Base-by-base conservation (phyloP, 495 filamentous ascomycete species). In the Podospora bellae-mahoneyi region DNA sequence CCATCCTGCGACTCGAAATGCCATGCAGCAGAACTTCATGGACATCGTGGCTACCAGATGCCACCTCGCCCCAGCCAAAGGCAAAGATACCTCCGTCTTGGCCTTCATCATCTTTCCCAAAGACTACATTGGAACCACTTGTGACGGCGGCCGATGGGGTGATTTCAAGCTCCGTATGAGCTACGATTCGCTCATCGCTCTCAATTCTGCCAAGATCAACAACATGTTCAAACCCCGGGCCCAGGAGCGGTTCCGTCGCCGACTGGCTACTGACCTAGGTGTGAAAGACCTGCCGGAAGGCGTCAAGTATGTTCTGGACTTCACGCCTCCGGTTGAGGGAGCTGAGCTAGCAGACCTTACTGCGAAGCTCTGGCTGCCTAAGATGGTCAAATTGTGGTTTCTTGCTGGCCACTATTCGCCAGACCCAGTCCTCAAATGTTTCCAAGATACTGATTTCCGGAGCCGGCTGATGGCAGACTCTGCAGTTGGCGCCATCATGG, bases 271-370 rank as follows among this genome's bases (percentile, higher is more conserved):
- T 13, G 65, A 66, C 27, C 76, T 67, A 53, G 70, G 76, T 27
- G 65, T 72, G 0, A 76, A 80, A 6, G 64, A 62, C 4, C 71
- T 85, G n/a, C 81, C 81, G 0, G 57, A 67, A 0, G 79, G 79
- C 1, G 76, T 88, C 71, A 82, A 84, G 61, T 90, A 83, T 68
- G 74, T 89, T 18, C 71, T 91, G 64, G 89, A 91, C 69, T 79
- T 90, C 19, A 90, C 88, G 1, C 88, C 88, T 18, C 84, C 85
- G 0, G 72, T 71, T 1, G 79, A 86, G 62, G 88, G 88, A 4
- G 83, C 89, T 1, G 87, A 89, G 64, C 83, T 86, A 0, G 83
- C 86, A 34, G 81, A 85, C 15, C 77, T 85, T 64, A 78, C 87
- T 55, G 85, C 84, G 1, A 84, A 85, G 57, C 72, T 90, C 18